Evolutionary conservation across 345 rosid genomes (phyloP), one percentile per base, ranked within the genome.

Genomic region (Conringia planisiliqua): DNA sequence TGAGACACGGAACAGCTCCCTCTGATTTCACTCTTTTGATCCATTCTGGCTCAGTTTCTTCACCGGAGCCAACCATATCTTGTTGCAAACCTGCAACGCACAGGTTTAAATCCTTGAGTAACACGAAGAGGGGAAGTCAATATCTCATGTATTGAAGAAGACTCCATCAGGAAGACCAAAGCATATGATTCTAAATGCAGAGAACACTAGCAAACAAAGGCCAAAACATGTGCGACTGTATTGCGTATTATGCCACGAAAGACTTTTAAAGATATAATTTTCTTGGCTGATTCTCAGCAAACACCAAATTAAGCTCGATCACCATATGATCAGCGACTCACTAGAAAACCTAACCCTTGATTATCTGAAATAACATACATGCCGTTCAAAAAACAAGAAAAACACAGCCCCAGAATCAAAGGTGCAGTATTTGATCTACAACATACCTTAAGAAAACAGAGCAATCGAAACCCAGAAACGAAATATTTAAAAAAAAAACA

Each of bases 1-100:
- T 87, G 39, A 88, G 95, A 66, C 83, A 66, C 1, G 97, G 96
- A 71, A 94, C 83, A 67, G 90, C 79, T 80, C 99, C 99, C 58
- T 78, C 93, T 30, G 92, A 85, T 78, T 83, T 90, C 17, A 85
- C 81, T 81, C 86, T 84, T 77, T 82, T 81, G 64, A 90, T 83
- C 96, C 97, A 95, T 61, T 86, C 86, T 48, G 83, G 81, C 52
- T 84, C 92, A 55, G 72, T 63, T 74, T 51, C 73, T 16, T 67
- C 74, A 59, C 62, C 70, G 54, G 77, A 64, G 64, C 58, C 54
- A 69, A 82, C 87, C 97, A 93, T 91, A 13, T 75, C 24, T 33
- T 38, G 56, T 42, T 33, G 26, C 14, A 68, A 68, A 61, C 48
- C 75, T 78, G 65, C 42, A 58, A 62, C 60, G 16, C 35, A 47